These are phyloP conservation scores for Kwoniella sp. DNA, from an alignment of 768 basidiomycete species.

Conservation along the genomic window DNA sequence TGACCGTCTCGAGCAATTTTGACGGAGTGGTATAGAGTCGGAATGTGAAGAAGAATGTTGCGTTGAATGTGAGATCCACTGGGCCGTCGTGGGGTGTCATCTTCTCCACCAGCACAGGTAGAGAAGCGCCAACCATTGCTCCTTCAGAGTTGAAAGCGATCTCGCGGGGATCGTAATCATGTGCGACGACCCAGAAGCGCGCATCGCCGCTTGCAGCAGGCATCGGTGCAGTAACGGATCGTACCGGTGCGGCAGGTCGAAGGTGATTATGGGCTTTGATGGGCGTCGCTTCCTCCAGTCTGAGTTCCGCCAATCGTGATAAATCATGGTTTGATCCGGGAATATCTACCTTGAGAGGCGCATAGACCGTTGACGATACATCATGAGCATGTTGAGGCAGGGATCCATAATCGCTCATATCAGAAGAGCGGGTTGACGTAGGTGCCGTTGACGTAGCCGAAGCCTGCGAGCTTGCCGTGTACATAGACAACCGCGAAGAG, in stretches of 20 bases:
- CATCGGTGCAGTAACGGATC: slow-evolving; percentile 33
- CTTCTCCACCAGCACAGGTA: slow-evolving; percentile 89
- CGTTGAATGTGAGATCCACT: slow-evolving; percentile 81
- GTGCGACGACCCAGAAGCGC: slow-evolving; percentile 50
- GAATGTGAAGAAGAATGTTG: slow-evolving; percentile 94
- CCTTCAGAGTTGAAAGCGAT: slow-evolving; percentile 90
- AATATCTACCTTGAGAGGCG: slow-evolving; percentile 26
- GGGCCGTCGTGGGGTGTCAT: slow-evolving; percentile 93
- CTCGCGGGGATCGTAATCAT: slow-evolving; percentile 80
- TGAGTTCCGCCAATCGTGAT: background rate
- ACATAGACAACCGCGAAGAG: slow-evolving; percentile 18
- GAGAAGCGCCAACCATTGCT: slow-evolving; percentile 83
- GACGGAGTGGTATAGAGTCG: slow-evolving; percentile 80
- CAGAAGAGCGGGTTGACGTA: slow-evolving; percentile 17
- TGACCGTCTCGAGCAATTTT: slow-evolving; percentile 74
- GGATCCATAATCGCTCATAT: slow-evolving; percentile 3
- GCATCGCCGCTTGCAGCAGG: slow-evolving; percentile 33
- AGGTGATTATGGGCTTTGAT: background rate
- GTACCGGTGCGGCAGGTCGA: slow-evolving; percentile 15
- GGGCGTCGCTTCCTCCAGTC: slow-evolving; percentile 3
- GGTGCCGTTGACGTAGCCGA: slow-evolving; percentile 15
- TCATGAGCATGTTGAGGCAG: slow-evolving; percentile 10
- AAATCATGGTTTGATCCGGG: slow-evolving; percentile 6
- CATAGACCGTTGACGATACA: background rate
- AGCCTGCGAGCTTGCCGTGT: slow-evolving; percentile 22